Evolutionary conservation across 768 basidiomycete species (phyloP).

Genomic region (Polyporus arcularius): DNA sequence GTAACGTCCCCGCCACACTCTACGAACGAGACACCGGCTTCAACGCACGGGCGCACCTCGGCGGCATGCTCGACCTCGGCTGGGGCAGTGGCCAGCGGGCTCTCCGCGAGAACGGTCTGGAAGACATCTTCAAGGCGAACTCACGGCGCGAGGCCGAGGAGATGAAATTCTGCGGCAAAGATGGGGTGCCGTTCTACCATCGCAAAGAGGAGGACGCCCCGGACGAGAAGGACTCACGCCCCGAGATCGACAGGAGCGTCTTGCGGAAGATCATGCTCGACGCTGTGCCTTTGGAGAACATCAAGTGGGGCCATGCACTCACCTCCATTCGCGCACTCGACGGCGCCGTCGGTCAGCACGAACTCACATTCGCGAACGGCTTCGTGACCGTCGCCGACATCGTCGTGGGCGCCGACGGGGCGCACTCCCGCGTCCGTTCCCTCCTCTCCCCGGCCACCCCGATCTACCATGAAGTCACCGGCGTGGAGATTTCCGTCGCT

Average conservation of each 20-base stretch:
- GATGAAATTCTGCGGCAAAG: neutral
- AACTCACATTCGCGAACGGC: neutral
- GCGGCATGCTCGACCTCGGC: neutral
- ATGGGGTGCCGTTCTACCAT: neutral
- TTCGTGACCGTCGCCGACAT: conserved; percentile 16
- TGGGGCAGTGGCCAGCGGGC: neutral
- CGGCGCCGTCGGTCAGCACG: neutral
- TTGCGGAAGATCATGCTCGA: conserved; percentile 1
- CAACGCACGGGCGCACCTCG: neutral
- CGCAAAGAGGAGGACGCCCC: neutral
- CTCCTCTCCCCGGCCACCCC: conserved; percentile 35
- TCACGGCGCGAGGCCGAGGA: neutral
- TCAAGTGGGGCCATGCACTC: neutral
- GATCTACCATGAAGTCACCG: conserved; percentile 34
- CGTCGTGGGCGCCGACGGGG: conserved; percentile 42
- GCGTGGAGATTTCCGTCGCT: conserved; percentile 24
- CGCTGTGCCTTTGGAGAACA: neutral
- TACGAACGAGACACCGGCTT: neutral
- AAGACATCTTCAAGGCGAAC: neutral
- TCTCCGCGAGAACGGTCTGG: neutral
- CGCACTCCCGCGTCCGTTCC: conserved; percentile 40
- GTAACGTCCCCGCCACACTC: neutral
- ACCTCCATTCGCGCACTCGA: neutral
- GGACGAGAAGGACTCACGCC: neutral
- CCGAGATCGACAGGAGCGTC: neutral